Conservation (phyloP, 2,329 filamentous ascomycete species). For the Ophiocordyceps camponoti-saundersi region DNA sequence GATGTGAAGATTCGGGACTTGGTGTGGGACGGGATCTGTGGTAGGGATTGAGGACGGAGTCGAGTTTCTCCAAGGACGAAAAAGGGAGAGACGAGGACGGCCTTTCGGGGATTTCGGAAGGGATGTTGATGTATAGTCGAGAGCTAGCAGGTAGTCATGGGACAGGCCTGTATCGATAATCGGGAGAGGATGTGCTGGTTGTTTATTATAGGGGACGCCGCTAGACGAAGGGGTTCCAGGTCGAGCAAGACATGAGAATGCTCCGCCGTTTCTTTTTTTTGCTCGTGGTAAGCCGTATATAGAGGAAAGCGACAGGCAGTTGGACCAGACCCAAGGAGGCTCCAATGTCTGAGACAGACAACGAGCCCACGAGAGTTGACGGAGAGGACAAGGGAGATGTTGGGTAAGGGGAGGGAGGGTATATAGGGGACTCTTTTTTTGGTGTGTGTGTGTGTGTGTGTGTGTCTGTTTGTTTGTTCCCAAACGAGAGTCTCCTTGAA, state of each 20-base stretch:
- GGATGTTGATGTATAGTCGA: neutral
- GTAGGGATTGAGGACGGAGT: neutral
- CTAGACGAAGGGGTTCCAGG: neutral
- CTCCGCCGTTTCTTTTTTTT: constrained; percentile 1
- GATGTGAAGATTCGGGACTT: neutral
- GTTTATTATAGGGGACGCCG: constrained; percentile 1
- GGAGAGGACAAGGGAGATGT: neutral
- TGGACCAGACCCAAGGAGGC: neutral
- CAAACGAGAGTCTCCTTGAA: neutral
- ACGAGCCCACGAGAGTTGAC: neutral
- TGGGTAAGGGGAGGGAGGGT: neutral
- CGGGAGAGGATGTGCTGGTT: neutral
- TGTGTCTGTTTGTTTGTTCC: neutral
- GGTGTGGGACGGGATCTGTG: neutral
- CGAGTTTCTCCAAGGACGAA: neutral
- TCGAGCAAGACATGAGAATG: constrained; percentile 1
- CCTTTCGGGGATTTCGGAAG: neutral
- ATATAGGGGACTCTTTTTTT: neutral
- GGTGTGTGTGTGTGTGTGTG: neutral
- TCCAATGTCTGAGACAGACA: constrained; percentile 2
- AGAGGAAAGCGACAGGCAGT: constrained; percentile 1
- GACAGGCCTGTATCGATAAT: neutral
- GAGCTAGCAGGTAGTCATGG: neutral
- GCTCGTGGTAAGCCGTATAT: neutral
- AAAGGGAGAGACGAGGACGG: neutral